Conservation (phyloP, 108 stramenopile species). For the Cyclostephanos tholiformis region DNA sequence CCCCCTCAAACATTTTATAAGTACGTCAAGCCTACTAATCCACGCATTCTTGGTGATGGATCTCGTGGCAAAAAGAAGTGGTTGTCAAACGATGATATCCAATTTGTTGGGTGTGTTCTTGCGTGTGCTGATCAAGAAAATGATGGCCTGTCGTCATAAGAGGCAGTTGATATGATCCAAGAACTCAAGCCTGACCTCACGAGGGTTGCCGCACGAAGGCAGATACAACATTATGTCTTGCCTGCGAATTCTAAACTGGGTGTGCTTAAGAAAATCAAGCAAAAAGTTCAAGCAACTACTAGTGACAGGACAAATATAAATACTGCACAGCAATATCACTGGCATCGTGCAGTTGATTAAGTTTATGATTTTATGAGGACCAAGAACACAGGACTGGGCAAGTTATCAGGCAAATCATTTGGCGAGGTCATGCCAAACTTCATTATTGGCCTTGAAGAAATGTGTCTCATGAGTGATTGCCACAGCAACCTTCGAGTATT, state of each 20-base stretch:
- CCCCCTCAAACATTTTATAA: too few relatives aligned
- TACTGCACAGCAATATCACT: conserved; percentile 29
- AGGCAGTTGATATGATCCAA: conserved; percentile 4
- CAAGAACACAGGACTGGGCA: conserved; percentile 16
- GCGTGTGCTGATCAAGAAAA: conserved; percentile 1
- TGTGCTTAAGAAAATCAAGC: not conserved
- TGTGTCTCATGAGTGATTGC: too few relatives aligned
- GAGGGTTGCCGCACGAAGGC: not conserved
- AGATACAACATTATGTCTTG: not conserved
- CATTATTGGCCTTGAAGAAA: conserved; percentile 16
- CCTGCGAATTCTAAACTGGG: not conserved
- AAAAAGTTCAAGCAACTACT: conserved; percentile 21
- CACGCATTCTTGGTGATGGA: too few relatives aligned
- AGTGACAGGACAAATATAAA: conserved; percentile 11
- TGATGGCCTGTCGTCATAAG: conserved; percentile 12
- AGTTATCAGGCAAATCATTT: conserved; percentile 26
- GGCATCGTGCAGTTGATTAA: conserved; percentile 8
- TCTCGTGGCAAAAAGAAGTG: too few relatives aligned
- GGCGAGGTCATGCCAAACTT: conserved; percentile 31
- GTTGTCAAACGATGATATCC: not conserved
- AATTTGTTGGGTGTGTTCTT: not conserved
- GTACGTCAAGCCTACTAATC: too few relatives aligned
- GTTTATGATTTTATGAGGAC: conserved; percentile 3
- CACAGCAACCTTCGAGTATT: conserved; percentile 19
- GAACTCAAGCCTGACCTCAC: not conserved